phyloP scores from a whole-genome alignment of 2,329 filamentous ascomycete genomes.

The Beauveria bassiana region DNA sequence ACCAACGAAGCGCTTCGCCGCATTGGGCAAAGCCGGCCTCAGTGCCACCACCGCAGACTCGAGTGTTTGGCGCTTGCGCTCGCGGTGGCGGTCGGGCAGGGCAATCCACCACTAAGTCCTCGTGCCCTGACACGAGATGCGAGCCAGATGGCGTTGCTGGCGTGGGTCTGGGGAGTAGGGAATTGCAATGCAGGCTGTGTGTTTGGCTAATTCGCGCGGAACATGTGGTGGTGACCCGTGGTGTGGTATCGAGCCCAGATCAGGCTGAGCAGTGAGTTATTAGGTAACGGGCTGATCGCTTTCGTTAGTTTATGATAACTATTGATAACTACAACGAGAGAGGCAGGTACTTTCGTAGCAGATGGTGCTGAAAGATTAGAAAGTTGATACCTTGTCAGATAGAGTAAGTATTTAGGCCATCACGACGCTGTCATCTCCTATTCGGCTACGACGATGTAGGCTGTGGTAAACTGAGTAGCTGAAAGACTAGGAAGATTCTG shows the following conservation, averaged over 20 bases:
- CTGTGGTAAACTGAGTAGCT: not conserved
- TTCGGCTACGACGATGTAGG: not conserved
- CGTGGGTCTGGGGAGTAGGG: constrained; percentile 1
- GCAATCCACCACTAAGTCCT: not conserved
- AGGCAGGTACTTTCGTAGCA: not conserved
- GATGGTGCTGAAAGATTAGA: too few species aligned
- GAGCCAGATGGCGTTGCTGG: not conserved
- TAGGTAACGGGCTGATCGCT: not conserved
- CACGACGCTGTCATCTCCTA: not conserved
- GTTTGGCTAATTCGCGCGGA: not conserved
- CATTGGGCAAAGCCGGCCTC: not conserved
- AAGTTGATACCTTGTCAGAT: not conserved
- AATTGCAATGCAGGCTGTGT: not conserved
- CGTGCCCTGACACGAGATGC: not conserved
- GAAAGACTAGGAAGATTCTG: not conserved
- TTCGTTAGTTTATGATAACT: not conserved
- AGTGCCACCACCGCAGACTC: not conserved
- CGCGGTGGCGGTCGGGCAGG: not conserved
- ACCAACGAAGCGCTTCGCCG: not conserved
- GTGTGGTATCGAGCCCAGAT: not conserved
- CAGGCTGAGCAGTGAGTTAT: not conserved
- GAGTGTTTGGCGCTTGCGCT: not conserved
- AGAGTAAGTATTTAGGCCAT: not conserved
- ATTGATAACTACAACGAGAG: not conserved
- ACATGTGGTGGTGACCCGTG: not conserved